A percentile compares a stretch with the other conserved stretches of the same genome.
Evolutionary conservation across 2,329 filamentous ascomycete genomes (phyloP).

Genomic region (Aspergillus bombycis): DNA sequence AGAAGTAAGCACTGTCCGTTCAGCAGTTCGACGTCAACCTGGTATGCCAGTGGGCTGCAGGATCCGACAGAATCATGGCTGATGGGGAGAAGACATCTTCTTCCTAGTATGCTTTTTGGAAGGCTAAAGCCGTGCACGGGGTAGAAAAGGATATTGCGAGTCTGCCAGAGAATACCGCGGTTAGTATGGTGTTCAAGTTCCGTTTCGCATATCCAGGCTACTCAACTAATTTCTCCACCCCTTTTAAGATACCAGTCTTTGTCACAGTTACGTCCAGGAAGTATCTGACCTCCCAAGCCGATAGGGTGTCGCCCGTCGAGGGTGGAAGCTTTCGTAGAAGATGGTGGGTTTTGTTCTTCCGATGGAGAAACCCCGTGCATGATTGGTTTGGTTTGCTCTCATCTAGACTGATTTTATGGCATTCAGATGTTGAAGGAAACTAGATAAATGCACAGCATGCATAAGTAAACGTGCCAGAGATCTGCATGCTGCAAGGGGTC

Average conservation of each 20-base stretch:
- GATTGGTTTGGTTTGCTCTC: not conserved
- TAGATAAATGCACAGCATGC: not conserved
- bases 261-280: conserved; percentile 12
- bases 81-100: not conserved
- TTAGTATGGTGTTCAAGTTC: not conserved
- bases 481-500: not conserved
- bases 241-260: conserved; percentile 6
- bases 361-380: not conserved
- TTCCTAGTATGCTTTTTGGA: not conserved
- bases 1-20: conserved; percentile 21
- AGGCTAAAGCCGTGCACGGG: not conserved
- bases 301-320: conserved; percentile 7
- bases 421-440: conserved; percentile 20
- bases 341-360: conserved; percentile 6
- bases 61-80: not conserved
- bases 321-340: conserved; percentile 18
- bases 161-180: not conserved
- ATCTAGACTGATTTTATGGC: conserved; percentile 10
- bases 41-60: not conserved
- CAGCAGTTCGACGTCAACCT: conserved; percentile 13
- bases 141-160: not conserved
- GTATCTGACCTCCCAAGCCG: conserved; percentile 15
- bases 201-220: not conserved
- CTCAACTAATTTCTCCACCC: conserved; percentile 16
- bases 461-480: not conserved